Evolutionary conservation across 257 asterid species (phyloP).

Genomic region (Solanum dulcamara): DNA sequence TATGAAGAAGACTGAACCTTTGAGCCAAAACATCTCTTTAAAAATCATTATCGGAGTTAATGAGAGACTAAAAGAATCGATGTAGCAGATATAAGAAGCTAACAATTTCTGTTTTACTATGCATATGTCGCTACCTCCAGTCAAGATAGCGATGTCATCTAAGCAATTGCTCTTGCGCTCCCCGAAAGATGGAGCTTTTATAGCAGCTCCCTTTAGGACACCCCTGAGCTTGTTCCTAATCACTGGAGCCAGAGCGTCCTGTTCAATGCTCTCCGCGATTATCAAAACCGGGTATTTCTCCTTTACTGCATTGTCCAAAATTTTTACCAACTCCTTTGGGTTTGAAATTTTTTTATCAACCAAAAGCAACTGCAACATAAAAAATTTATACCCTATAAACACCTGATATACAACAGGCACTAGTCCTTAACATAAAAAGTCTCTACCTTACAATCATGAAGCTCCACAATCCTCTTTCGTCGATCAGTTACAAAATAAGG

Average conservation of each 20-base stretch:
- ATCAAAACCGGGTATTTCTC: constrained; percentile 68
- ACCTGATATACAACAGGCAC: background rate
- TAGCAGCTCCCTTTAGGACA: constrained; percentile 56
- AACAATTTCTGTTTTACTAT: background rate
- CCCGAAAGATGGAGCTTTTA: constrained; percentile 75
- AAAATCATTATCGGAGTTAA: background rate
- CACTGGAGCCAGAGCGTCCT: constrained; percentile 72
- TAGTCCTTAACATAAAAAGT: background rate
- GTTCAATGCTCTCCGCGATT: constrained; percentile 64
- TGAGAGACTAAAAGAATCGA: background rate
- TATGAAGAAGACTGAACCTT: background rate
- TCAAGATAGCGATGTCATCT: constrained; percentile 71
- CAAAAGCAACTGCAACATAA: constrained; percentile 56
- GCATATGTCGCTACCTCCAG: constrained; percentile 53
- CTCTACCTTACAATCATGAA: constrained; percentile 71
- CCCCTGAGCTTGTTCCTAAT: constrained; percentile 74
- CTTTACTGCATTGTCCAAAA: constrained; percentile 68
- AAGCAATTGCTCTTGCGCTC: constrained; percentile 70
- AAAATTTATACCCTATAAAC: background rate
- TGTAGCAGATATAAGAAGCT: background rate
- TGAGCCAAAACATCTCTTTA: background rate
- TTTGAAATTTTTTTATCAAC: constrained; percentile 65
- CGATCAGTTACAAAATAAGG: constrained; percentile 77
- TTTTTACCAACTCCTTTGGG: constrained; percentile 61
- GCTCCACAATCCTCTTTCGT: constrained; percentile 51